These are phyloP conservation scores for Blastocrithidia nonstop DNA, from an alignment of 208 protist genomes.

Conservation along the genomic window DNA sequence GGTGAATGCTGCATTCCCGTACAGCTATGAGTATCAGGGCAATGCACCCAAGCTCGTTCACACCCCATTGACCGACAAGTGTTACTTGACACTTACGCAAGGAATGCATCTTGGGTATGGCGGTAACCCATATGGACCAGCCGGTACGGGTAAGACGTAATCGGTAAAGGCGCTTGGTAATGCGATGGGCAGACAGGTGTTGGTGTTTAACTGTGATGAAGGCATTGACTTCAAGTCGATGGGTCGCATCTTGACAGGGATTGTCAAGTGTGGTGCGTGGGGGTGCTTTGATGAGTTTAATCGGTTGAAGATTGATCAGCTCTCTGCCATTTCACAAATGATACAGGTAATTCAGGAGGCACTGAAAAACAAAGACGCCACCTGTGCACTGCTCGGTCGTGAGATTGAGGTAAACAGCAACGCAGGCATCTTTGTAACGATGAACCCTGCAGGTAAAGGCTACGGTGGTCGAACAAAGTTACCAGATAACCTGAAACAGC, in stretches of 20 bases:
- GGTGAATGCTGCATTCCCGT: constrained; percentile 89
- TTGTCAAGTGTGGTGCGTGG: constrained; percentile 91
- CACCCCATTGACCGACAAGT: constrained; percentile 90
- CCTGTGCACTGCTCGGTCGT: constrained; percentile 70
- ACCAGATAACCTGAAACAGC: constrained; percentile 99
- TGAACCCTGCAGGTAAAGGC: constrained; percentile 96
- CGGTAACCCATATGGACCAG: constrained; percentile 93
- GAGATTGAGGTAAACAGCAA: constrained; percentile 60
- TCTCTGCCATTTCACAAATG: constrained; percentile 92
- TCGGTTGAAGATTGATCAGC: constrained; percentile 88
- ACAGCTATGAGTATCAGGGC: constrained; percentile 94
- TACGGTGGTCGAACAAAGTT: constrained; percentile 98
- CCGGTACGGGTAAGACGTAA: constrained; percentile 96
- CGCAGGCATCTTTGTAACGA: constrained; percentile 99
- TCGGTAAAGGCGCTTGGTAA: constrained; percentile 90
- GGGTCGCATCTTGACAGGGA: constrained; percentile 89
- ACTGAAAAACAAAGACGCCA: constrained; percentile 63
- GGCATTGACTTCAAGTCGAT: constrained; percentile 91
- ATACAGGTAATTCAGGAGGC: constrained; percentile 86
- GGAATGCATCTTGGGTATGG: constrained; percentile 93
- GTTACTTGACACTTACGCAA: constrained; percentile 95
- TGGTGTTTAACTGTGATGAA: constrained; percentile 93
- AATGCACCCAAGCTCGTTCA: constrained; percentile 89
- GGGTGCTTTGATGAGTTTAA: constrained; percentile 93
- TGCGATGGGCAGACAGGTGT: constrained; percentile 85